Evolutionary conservation across 2,329 filamentous ascomycete species (phyloP), one percentile per base, ranked within the genome.

Genomic region (Penicillium sp.): DNA sequence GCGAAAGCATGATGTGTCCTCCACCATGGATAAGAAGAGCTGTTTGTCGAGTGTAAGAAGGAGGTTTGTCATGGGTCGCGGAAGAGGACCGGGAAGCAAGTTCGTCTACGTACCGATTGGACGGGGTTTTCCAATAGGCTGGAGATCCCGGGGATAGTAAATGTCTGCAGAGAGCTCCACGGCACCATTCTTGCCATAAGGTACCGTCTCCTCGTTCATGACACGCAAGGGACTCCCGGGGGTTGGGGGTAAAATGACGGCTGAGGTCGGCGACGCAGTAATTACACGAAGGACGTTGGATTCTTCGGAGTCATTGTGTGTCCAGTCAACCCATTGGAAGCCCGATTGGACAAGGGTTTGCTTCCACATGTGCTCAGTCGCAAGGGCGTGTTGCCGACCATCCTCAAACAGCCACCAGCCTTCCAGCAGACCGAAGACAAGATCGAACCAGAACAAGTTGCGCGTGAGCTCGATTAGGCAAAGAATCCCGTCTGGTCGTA

Each of bases 351-450:
- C 32, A 16, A 71, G 41, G 3, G 47, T 50, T 8, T 54, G n/a
- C 9, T 65, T 53, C 69, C 68, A 72, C 2, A 45, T 21, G 7
- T 38, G 2, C 18, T 61, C 53, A 5, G 29, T 32, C 0, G 52
- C 57, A 1, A 69, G 39, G 1, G 62, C 62, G 47, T 72, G 64
- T 9, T 45, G 21, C 1, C 68, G 60, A 3, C 61, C 62, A 50
- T 74, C 70, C 1, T 68, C 58, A 40, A 70, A 71, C 0, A 67
- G 52, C 72, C 72, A 75, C 71, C 72, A 74, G 4, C 70, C 71
- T n/a, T 72, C 68, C 0, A 74, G 52, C 1, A 72, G 47, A 2
- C 72, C 71, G 27, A 70, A 67, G 1, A 72, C 63, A 8, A 72
- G 47, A 52, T 74, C 71, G 8, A 67, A 55, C 65, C 67, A 74